phyloP scores from a whole-genome alignment of 371 early-diverging fungal genomes.

The Syncephalastrum contaminatum region DNA sequence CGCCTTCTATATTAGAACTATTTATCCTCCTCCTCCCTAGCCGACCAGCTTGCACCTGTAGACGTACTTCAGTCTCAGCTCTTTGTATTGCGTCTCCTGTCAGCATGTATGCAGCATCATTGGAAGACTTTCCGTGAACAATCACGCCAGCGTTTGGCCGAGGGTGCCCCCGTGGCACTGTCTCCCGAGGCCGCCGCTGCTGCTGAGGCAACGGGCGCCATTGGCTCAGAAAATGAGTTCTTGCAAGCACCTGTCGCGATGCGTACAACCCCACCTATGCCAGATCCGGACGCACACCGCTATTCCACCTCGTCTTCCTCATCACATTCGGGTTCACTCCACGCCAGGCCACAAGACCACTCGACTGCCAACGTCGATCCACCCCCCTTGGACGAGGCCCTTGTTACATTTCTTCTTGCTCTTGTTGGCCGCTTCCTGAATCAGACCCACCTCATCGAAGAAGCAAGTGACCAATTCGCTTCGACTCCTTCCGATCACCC shows the following conservation, averaged over 20 bases:
- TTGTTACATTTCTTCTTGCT: constrained; percentile 66
- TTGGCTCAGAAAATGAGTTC: constrained; percentile 15
- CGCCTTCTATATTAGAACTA: constrained; percentile 10
- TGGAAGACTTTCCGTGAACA: constrained; percentile 62
- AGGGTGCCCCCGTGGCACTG: constrained; percentile 5
- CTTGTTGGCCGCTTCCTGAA: constrained; percentile 67
- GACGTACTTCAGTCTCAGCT: constrained; percentile 75
- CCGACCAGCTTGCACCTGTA: constrained; percentile 57
- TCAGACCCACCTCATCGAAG: constrained; percentile 43
- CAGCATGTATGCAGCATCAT: constrained; percentile 73
- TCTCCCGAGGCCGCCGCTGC: constrained; percentile 17
- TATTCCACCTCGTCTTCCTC: too few relatives aligned
- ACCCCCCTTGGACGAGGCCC: constrained; percentile 70
- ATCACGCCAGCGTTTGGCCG: constrained; percentile 20
- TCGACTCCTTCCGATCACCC: constrained; percentile 33
- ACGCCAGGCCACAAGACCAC: too few relatives aligned
- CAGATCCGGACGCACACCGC: too few relatives aligned
- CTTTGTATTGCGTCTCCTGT: constrained; percentile 70
- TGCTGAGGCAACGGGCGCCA: constrained; percentile 16
- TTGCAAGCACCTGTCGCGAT: constrained; percentile 12
- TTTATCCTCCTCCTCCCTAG: constrained; percentile 13
- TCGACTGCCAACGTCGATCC: constrained; percentile 43
- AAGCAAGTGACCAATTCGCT: constrained; percentile 16
- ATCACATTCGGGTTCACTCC: too few relatives aligned
- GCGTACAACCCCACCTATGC: too few relatives aligned